phyloP scores from a whole-genome alignment of 2,329 filamentous ascomycete species.

The Tympanopsis confertula region DNA sequence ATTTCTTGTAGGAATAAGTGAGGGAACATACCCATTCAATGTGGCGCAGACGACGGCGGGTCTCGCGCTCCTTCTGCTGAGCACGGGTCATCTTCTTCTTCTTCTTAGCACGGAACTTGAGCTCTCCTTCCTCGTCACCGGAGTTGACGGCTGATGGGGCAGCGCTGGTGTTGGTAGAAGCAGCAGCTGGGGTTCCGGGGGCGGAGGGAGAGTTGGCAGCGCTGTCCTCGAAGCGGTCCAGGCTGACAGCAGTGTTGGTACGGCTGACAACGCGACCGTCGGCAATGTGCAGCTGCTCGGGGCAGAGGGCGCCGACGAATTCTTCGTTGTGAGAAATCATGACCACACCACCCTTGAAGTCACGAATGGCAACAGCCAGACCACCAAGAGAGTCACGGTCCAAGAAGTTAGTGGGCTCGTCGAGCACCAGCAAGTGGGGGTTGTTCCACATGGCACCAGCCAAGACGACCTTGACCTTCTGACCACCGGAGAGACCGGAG shows the following conservation, averaged over 20 bases:
- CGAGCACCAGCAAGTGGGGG: conserved; percentile 88
- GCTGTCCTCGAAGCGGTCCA: conserved; percentile 79
- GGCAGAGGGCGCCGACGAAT: conserved; percentile 89
- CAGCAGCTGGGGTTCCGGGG: conserved; percentile 40
- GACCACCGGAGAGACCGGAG: conserved; percentile 84
- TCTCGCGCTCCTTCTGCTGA: conserved; percentile 87
- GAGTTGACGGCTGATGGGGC: conserved; percentile 60
- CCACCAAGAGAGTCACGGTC: conserved; percentile 95
- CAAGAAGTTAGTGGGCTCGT: conserved; percentile 98
- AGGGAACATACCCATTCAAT: too few relatives aligned
- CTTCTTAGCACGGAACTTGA: conserved; percentile 83
- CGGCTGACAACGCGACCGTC: conserved; percentile 80
- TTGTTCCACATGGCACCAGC: conserved; percentile 98
- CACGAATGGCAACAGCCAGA: conserved; percentile 91
- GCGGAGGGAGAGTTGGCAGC: neutral
- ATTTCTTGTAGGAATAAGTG: too few relatives aligned
- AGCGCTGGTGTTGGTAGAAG: conserved; percentile 40
- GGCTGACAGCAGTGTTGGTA: conserved; percentile 59
- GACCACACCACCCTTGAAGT: conserved; percentile 95
- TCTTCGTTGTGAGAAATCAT: conserved; percentile 99
- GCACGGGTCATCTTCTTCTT: conserved; percentile 99
- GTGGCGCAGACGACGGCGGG: conserved; percentile 74
- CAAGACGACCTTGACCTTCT: conserved; percentile 98
- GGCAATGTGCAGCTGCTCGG: conserved; percentile 90
- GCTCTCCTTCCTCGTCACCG: conserved; percentile 32